Evolutionary conservation across 1,284 basidiomycete genomes (phyloP).

Genomic region (Grifola frondosa): DNA sequence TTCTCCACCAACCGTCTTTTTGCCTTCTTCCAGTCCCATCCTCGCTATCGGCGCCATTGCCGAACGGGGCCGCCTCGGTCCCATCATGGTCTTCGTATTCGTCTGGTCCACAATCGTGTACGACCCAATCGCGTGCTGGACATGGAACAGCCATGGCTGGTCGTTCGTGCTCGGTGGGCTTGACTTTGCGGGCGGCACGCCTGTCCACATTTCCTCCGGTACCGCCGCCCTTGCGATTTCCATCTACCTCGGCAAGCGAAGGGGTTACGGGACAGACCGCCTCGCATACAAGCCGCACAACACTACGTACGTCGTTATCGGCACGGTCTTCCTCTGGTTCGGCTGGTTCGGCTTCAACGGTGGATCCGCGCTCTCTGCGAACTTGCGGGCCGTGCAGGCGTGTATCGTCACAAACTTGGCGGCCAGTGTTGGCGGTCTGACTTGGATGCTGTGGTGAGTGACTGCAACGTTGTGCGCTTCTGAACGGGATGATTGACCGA

Average conservation of each 20-base stretch:
- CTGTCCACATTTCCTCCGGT: slow-evolving; percentile 92
- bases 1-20: not conserved
- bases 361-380: slow-evolving; percentile 81
- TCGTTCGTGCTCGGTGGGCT: slow-evolving; percentile 75
- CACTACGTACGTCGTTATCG: slow-evolving; percentile 86
- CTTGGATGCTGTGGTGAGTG: slow-evolving; percentile 92
- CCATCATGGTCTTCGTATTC: slow-evolving; percentile 87
- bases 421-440: slow-evolving; percentile 83
- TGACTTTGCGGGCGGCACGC: slow-evolving; percentile 95
- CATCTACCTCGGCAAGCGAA: slow-evolving; percentile 87
- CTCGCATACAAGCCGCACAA: slow-evolving; percentile 90
- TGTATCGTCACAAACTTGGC: slow-evolving; percentile 93
- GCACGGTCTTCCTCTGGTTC: slow-evolving; percentile 95
- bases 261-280: slow-evolving; percentile 91
- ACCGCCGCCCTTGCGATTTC: slow-evolving; percentile 91
- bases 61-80: slow-evolving; percentile 87
- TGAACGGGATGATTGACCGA: no score
- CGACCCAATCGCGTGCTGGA: slow-evolving; percentile 92
- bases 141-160: slow-evolving; percentile 93
- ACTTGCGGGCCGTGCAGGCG: slow-evolving; percentile 86
- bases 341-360: slow-evolving; percentile 98
- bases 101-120: slow-evolving; percentile 93
- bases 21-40: slow-evolving; percentile 51
- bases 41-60: slow-evolving; percentile 91
- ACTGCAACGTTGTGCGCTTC: slow-evolving; percentile 32